phyloP scores from a whole-genome alignment of 1,139 yeast genomes.

The Diutina ranongensis region DNA sequence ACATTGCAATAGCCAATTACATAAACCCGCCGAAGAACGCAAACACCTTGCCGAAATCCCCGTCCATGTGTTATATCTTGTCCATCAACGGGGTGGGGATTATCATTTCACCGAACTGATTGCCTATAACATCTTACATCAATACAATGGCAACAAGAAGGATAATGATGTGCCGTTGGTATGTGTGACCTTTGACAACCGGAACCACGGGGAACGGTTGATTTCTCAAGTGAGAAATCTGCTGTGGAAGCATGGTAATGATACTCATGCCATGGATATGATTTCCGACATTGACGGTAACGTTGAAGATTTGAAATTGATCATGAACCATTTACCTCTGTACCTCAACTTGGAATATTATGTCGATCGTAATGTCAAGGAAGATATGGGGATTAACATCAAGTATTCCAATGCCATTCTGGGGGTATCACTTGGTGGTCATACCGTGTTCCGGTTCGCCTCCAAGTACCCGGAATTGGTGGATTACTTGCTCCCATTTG shows the following conservation, averaged over 20 bases:
- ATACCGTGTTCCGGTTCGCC: constrained; percentile 51
- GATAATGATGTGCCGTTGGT: constrained; percentile 21
- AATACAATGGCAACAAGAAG: constrained; percentile 15
- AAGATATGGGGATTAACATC: constrained; percentile 15
- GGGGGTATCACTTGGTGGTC: constrained; percentile 57
- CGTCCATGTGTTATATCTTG: constrained; percentile 25
- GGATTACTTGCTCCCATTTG: constrained; percentile 70
- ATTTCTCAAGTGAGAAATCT: constrained; percentile 25
- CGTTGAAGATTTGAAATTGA: constrained; percentile 34
- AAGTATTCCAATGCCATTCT: constrained; percentile 25
- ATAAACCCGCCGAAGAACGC: constrained; percentile 9
- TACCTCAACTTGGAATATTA: constrained; percentile 25
- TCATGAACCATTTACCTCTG: constrained; percentile 38
- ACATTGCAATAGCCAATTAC: constrained; percentile 9
- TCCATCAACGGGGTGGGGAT: constrained; percentile 27
- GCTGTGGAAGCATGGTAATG: constrained; percentile 38
- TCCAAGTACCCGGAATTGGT: constrained; percentile 84
- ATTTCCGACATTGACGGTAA: constrained; percentile 39
- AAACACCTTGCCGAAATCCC: constrained; percentile 15
- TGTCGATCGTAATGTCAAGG: constrained; percentile 10
- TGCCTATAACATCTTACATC: constrained; percentile 21
- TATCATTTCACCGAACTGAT: constrained; percentile 20
- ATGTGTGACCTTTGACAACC: constrained; percentile 43
- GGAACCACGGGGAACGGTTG: constrained; percentile 49
- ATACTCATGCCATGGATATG: constrained; percentile 44